A percentile compares a stretch with the other conserved stretches of the same genome.
Conservation (phyloP, 169 alveolate species). For the Cryptosporidium meleagridis region DNA sequence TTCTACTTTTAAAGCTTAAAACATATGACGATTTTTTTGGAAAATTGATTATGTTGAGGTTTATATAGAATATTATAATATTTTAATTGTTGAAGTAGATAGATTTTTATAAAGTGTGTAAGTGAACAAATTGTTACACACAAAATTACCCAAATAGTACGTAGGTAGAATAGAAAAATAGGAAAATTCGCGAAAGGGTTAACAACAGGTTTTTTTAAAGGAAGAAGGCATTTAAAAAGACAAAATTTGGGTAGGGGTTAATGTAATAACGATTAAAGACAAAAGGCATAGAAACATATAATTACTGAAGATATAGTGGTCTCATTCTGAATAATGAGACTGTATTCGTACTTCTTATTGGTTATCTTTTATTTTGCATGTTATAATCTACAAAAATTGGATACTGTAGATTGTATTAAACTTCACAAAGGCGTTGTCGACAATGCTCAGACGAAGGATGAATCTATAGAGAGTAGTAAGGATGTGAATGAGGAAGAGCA, state of each 20-base stretch:
- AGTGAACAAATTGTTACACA: not conserved
- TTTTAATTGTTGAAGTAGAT: not conserved
- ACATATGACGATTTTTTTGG: not conserved
- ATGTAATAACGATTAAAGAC: not conserved
- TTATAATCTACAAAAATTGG: not conserved
- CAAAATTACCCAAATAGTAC: constrained; percentile 25
- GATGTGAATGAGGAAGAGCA: not conserved
- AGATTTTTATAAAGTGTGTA: not conserved
- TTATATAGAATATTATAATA: not conserved
- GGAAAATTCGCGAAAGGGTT: not conserved
- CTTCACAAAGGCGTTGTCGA: not conserved
- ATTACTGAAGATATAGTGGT: not conserved
- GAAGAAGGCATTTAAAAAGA: not conserved
- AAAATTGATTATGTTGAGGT: not conserved
- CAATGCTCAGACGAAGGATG: not conserved
- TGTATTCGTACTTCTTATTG: not conserved
- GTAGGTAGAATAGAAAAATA: not conserved
- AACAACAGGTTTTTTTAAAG: not conserved
- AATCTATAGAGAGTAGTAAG: not conserved
- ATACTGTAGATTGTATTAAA: not conserved
- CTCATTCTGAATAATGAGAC: constrained; percentile 14
- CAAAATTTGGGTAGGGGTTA: not conserved
- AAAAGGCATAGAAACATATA: not conserved
- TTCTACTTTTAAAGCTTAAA: not conserved
- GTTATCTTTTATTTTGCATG: constrained; percentile 2